Percentiles rank a stretch among this genome's conserved stretches.
Conservation (phyloP, 2,329 filamentous ascomycete species). For the Proliferodiscus dingleyae region DNA sequence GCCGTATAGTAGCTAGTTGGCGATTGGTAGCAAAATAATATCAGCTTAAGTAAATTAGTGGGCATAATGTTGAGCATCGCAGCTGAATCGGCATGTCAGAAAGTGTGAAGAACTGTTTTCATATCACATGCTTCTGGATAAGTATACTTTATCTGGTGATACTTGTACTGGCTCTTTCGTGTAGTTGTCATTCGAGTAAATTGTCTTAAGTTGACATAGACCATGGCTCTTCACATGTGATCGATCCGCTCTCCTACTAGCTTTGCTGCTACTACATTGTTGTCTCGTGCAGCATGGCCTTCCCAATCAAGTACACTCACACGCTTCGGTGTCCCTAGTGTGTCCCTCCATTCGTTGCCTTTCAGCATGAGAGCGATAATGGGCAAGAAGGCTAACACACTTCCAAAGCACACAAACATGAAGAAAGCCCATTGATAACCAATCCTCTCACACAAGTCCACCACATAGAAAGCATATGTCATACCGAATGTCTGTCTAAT, state of each 20-base stretch:
- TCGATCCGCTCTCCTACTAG: slow-evolving; percentile 1
- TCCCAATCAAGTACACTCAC: slow-evolving; percentile 4
- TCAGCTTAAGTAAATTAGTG: too few relatives aligned
- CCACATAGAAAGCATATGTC: slow-evolving; percentile 27
- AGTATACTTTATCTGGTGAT: too few relatives aligned
- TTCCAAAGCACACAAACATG: slow-evolving; percentile 9
- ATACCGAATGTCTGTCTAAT: slow-evolving; percentile 24
- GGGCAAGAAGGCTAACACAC: slow-evolving; percentile 5
- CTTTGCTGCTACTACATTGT: neutral
- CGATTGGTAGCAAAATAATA: too few relatives aligned
- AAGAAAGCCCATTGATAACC: slow-evolving; percentile 9
- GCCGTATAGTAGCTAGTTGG: too few relatives aligned
- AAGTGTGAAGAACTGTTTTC: too few relatives aligned
- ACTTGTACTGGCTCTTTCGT: too few relatives aligned
- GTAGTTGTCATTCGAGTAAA: too few relatives aligned
- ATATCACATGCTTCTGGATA: too few relatives aligned
- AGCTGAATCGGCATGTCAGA: too few relatives aligned
- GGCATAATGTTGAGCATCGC: too few relatives aligned
- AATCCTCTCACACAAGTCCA: slow-evolving; percentile 10
- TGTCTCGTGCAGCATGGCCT: neutral
- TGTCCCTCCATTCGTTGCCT: slow-evolving; percentile 6
- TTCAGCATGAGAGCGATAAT: slow-evolving; percentile 10
- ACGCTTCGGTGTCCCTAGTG: slow-evolving; percentile 5
- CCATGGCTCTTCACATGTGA: neutral
- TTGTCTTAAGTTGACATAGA: too few relatives aligned